Base-by-base conservation (phyloP, 345 rosid genomes). In the Pistacia integerrima region DNA sequence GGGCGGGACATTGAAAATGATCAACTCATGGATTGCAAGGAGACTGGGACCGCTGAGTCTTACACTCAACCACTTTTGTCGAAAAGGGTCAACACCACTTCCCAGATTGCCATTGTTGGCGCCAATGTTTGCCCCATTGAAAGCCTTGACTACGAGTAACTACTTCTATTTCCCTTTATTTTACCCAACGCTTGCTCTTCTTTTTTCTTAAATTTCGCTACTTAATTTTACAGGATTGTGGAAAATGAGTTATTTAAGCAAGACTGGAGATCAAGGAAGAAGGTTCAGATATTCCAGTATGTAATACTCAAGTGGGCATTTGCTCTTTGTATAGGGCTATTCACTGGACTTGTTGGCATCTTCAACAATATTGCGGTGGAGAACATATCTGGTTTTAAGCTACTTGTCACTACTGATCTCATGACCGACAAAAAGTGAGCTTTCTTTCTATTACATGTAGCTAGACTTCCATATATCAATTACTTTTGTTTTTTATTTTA, bases 111-210 rank as follows among this genome's bases (percentile, higher is more conserved):
- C 28, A 78, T 85, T 16, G 80, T 87, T 20, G 90, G 88, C 46
- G 73, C 87, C 81, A 87, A 85, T 30, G 71, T 77, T 38, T 85
- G 85, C 60, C 72, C 85, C 63, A 80, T 87, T 22, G 87, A 87
- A 83, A 85, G 88, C 76, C 88, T 87, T 28, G 88, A 87, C 77
- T 83, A 87, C n/a, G 88, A 87, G 88, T 87, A 79, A 69, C 75
- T 11, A 6, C 25, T 35, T 41, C 30, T 17, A 1, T 51, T 38
- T 25, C 20, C 57, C 1, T 64, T 64, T 25, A 64, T 36, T 64
- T 1, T 60, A 25, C 1, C 1, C 64, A 30, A 62, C 18, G 11
- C 5, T 62, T 59, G 64, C 33, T 59, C 30, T 22, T 59, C 44
- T 38, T 38, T 38, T 5, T 38, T 5, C 44, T 60, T 25, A 11